phyloP scores from a whole-genome alignment of 768 basidiomycete genomes.

The Rhodotorula toruloides region DNA sequence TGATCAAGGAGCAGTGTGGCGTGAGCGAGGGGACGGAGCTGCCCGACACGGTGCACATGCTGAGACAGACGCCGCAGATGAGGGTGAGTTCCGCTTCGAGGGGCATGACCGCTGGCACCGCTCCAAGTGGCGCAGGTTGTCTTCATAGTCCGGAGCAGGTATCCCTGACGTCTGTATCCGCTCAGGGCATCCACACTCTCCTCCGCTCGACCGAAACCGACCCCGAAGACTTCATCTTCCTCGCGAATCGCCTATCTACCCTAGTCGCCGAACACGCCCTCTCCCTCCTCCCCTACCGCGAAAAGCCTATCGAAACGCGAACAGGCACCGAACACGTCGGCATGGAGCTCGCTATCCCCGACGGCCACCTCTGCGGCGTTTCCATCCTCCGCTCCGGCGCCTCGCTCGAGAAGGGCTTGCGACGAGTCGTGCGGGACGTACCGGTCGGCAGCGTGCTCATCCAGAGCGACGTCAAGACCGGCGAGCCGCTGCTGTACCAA shows the following conservation, averaged over 20 bases:
- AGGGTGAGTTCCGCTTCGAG: conserved; percentile 58
- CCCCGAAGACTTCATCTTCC: conserved; percentile 87
- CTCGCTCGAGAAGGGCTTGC: conserved; percentile 83
- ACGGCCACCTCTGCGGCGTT: conserved; percentile 70
- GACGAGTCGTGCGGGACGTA: conserved; percentile 76
- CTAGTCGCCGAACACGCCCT: conserved; percentile 77
- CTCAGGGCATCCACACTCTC: conserved; percentile 81
- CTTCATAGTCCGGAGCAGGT: neutral
- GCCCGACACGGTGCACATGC: conserved; percentile 55
- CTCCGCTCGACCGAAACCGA: conserved; percentile 64
- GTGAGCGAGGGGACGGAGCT: conserved; percentile 20
- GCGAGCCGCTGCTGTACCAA: conserved; percentile 82
- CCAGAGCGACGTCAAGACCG: conserved; percentile 74
- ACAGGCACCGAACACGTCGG: conserved; percentile 55
- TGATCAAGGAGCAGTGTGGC: conserved; percentile 4
- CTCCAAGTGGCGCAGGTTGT: neutral
- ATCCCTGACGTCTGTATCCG: neutral
- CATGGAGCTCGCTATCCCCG: conserved; percentile 60
- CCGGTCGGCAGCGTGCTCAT: conserved; percentile 83
- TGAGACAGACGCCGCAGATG: conserved; percentile 75
- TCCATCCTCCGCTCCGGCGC: conserved; percentile 73
- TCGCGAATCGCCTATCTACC: conserved; percentile 78
- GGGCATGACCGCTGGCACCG: too few species aligned
- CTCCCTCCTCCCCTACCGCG: conserved; percentile 69
- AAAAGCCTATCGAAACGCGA: conserved; percentile 53